Percentiles rank a stretch among this genome's conserved stretches.
Conservation (phyloP, 148 eudicot species). For the Fallopia convolvulus region DNA sequence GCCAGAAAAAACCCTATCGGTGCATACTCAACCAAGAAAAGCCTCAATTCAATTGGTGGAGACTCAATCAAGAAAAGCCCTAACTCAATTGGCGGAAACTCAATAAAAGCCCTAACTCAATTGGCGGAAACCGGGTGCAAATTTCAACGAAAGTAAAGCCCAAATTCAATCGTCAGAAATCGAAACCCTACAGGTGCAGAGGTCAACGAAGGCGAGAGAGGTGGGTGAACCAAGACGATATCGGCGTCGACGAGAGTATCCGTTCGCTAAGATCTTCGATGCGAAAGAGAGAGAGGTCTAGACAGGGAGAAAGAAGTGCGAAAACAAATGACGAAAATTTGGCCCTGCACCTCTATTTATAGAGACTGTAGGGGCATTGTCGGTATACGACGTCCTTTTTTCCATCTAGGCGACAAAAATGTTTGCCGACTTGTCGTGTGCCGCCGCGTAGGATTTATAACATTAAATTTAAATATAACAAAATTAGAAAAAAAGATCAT, state of each 20-base stretch:
- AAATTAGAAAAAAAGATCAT: no score
- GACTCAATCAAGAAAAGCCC: neutral
- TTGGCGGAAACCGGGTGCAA: neutral
- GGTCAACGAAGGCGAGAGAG: no score
- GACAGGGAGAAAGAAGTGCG: no score
- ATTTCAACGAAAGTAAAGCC: neutral
- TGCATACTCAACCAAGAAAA: neutral
- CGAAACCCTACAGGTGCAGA: neutral
- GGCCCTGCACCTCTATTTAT: neutral
- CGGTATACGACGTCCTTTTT: no score
- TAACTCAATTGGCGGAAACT: neutral
- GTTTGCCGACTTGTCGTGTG: no score
- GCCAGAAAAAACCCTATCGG: neutral
- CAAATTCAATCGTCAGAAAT: neutral
- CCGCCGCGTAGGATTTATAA: no score
- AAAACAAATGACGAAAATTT: no score
- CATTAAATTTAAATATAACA: no score
- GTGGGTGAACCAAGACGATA: no score
- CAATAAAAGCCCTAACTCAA: neutral
- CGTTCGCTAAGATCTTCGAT: neutral
- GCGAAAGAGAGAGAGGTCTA: neutral
- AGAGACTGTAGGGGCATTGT: neutral
- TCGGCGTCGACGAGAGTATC: neutral
- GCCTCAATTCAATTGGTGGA: neutral
- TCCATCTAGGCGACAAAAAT: no score